Evolutionary conservation across 2,329 filamentous ascomycete genomes (phyloP), one percentile per base, ranked within the genome.

Genomic region (Monosporascus sp.): DNA sequence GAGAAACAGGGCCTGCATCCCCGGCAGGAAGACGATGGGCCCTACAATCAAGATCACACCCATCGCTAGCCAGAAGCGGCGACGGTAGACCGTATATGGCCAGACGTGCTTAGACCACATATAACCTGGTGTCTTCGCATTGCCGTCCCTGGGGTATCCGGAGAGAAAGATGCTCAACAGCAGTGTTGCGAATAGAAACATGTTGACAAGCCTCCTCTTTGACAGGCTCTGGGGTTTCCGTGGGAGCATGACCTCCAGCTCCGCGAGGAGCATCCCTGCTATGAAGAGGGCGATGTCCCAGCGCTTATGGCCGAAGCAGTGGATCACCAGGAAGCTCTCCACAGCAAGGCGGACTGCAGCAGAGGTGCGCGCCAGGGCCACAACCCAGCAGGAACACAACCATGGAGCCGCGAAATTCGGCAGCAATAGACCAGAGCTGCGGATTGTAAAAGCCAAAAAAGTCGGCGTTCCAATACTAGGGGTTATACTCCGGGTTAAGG

Each of bases 11-110:
- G 55, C 53, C 50, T 65, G 65, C 7, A 64, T 49, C 8, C 53
- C 58, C 1, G 65, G 63, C 40, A 68, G 48, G 47, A 65, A 59
- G 3, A 55, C 58, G 58, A 63, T 58, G 9, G 61, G 58, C 50
- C 70, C 52, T 48, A 71, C 60, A 8, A 68, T 70, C 5, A 78
- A 51, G 16, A 76, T 68, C 1, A 73, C 68, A 4, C 61, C 58
- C 24, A 66, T 47, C 5, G 62, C 63, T 16, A 66, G 47, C 65
- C 65, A 67, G 52, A 62, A 67, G 7, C 65, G 62, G 26, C 65
- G 63, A n/a, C 63, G 62, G 51, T 67, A 67, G 2, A 63, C 59
- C 22, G 59, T 62, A 35, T 60, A 63, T 3, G 65, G 63, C 65
- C 65, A 67, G 16, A 64, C 53, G n/a, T 65, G 53, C 49, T 61